Base-by-base conservation (phyloP, 225 moss, liverwort and hornwort species). In the Polytrichum formosum region DNA sequence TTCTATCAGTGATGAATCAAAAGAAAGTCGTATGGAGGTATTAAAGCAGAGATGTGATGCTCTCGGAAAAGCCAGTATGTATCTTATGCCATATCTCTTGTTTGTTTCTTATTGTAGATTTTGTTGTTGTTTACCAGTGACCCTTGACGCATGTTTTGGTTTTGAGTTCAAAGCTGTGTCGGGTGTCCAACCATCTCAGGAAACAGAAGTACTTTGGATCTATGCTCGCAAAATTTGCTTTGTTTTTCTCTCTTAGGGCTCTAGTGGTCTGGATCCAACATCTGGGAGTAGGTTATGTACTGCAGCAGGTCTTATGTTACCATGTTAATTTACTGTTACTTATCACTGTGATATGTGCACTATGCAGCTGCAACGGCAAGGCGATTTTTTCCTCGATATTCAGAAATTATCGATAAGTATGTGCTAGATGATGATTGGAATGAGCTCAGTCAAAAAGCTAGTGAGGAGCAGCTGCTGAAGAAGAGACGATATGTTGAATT, bases 301-400 rank as follows among this genome's bases (percentile, higher is more conserved):
- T 46, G 13, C 46, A 46, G 46, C 46, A 46, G 46, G 63, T 63
- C 27, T 28, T 64, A 64, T 18, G 64, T 18, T 6, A 26, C n/a
- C 3, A 28, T 29, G 1, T 21, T 22, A n/a, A 60, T n/a, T 60
- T 6, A 60, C 21, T 22, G 60, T 10, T 25, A 21, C 10, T 22
- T 25, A 60, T 60, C 2, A 60, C 60, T 60, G 35, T 9, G 35
- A n/a, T 19, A 31, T 64, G 10, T 70, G 28, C 58, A 19, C 19
- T 59, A 30, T 77, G 70, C 85, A 84, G 88, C 80, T 72, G 79
- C 84, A 78, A 58, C 79, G 62, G 88, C 80, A 25, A 81, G 84
- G 65, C 79, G 77, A 0, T 84, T 88, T 70, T 88, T 88, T 23
- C 88, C 88, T 26, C 54, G 83, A 54, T 88, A 82, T 73, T 81